Conservation (phyloP, 2,329 filamentous ascomycete genomes). For the Nothophaeocryptopus gaeumannii region DNA sequence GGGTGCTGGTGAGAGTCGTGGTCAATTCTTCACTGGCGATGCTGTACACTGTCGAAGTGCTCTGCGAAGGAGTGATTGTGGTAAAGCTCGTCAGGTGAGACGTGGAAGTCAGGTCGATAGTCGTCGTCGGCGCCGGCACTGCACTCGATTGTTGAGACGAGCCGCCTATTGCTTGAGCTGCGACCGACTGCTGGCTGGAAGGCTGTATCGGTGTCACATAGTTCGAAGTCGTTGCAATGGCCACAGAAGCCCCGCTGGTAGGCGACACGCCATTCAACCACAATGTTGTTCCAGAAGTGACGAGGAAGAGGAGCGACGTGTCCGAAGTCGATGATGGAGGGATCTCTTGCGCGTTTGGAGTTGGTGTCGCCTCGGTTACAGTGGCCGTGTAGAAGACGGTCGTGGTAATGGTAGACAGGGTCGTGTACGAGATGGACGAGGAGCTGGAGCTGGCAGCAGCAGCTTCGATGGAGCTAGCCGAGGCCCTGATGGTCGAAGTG, state of each 20-base stretch:
- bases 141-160: not conserved
- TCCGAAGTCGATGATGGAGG: no score
- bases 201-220: constrained; percentile 15
- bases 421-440: constrained; percentile 9
- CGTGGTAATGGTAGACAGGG: constrained; percentile 16
- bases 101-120: constrained; percentile 8
- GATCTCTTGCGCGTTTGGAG: not conserved
- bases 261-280: constrained; percentile 30
- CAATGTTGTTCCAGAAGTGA: constrained; percentile 21
- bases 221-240: constrained; percentile 25
- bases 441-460: constrained; percentile 2
- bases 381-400: constrained; percentile 13
- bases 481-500: constrained; percentile 14
- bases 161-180: not conserved
- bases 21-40: constrained; percentile 24
- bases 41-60: constrained; percentile 30
- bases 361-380: constrained; percentile 7
- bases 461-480: constrained; percentile 4
- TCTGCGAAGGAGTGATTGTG: constrained; percentile 24
- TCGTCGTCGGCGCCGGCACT: constrained; percentile 11
- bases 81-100: constrained; percentile 12
- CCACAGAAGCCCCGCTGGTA: constrained; percentile 23
- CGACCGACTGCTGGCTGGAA: not conserved
- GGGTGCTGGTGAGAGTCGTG: constrained; percentile 30
- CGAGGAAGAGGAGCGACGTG: constrained; percentile 6